Conservation (phyloP, 805 yeast genomes). For the Schwanniomyces polymorphus region DNA sequence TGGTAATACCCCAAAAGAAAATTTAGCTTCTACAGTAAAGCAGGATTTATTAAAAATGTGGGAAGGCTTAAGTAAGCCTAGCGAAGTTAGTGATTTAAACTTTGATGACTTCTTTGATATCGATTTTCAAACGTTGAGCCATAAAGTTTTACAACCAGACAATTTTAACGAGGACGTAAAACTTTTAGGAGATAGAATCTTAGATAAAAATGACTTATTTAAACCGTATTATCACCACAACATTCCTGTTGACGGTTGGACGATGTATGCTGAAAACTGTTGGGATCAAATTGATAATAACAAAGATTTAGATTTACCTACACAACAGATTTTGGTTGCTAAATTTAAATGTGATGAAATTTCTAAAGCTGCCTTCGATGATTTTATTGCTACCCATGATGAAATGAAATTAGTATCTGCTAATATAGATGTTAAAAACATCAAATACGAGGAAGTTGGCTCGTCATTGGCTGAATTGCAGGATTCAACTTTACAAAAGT, state of each 20-base stretch:
- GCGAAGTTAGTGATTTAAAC: constrained; percentile 50
- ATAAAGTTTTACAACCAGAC: constrained; percentile 79
- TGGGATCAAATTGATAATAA: constrained; percentile 94
- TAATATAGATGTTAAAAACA: constrained; percentile 9
- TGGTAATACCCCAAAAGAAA: constrained; percentile 79
- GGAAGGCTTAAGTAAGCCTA: constrained; percentile 75
- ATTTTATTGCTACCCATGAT: constrained; percentile 22
- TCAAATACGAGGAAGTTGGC: constrained; percentile 51
- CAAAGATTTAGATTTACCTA: constrained; percentile 93
- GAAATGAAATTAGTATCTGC: constrained; percentile 12
- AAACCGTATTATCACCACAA: constrained; percentile 73
- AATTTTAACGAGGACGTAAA: constrained; percentile 63
- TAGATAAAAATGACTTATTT: constrained; percentile 47
- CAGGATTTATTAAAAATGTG: constrained; percentile 77
- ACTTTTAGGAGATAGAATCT: constrained; percentile 63
- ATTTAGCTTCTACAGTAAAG: constrained; percentile 65
- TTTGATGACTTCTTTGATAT: constrained; percentile 83
- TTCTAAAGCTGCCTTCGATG: constrained; percentile 37
- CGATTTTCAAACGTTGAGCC: constrained; percentile 78
- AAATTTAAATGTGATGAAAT: constrained; percentile 94
- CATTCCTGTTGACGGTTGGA: constrained; percentile 96
- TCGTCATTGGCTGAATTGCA: constrained; percentile 43
- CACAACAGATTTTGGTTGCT: constrained; percentile 94
- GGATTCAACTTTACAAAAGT: constrained; percentile 47
- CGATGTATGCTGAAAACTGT: constrained; percentile 81